phyloP scores from a whole-genome alignment of 164 flowering plant genomes.

The Macadamia integrifolia region DNA sequence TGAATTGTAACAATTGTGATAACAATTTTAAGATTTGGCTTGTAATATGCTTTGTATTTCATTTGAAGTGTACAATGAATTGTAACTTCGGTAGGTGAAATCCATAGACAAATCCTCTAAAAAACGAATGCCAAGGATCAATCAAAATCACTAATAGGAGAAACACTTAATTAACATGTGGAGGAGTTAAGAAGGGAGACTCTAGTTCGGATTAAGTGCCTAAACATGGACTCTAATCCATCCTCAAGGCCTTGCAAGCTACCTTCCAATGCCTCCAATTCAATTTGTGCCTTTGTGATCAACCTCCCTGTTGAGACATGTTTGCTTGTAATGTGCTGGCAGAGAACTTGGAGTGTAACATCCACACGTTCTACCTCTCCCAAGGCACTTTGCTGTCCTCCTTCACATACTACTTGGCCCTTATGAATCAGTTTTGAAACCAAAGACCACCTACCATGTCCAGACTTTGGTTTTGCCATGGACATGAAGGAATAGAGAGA shows the following conservation, averaged over 20 bases:
- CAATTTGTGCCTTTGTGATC: conserved; percentile 9
- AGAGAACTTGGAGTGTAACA: conserved; percentile 7
- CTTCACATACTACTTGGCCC: conserved; percentile 13
- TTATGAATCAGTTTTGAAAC: conserved; percentile 23
- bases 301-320: conserved; percentile 5
- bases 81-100: too few relatives aligned
- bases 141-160: too few relatives aligned
- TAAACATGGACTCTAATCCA: conserved; percentile 33
- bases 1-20: too few relatives aligned
- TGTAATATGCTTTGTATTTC: too few relatives aligned
- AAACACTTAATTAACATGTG: conserved; percentile 9
- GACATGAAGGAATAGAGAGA: conserved; percentile 11
- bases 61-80: too few relatives aligned
- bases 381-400: neutral
- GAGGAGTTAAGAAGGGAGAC: conserved; percentile 37
- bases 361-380: conserved; percentile 20
- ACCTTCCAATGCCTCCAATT: conserved; percentile 22
- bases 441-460: conserved; percentile 1
- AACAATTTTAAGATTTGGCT: too few relatives aligned
- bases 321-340: neutral
- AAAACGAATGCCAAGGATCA: too few relatives aligned
- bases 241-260: conserved; percentile 24
- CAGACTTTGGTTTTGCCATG: neutral
- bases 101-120: too few relatives aligned
- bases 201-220: conserved; percentile 34